Evolutionary conservation across 306 rosid species (phyloP).

Genomic region (Crataegus laevigata): DNA sequence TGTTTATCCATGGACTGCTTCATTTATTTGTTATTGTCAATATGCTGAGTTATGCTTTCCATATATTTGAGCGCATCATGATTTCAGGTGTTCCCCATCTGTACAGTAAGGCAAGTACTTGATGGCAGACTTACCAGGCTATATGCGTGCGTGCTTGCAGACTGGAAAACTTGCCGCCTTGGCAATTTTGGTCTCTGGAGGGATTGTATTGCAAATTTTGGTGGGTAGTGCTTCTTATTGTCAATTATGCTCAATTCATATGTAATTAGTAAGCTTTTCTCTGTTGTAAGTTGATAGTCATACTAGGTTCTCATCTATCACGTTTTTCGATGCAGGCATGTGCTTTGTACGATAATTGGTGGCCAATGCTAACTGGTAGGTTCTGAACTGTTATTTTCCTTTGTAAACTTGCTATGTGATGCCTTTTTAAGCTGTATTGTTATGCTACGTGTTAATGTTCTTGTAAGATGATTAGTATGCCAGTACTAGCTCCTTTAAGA

Average conservation of each 20-base stretch:
- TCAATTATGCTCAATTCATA: background rate
- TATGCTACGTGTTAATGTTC: background rate
- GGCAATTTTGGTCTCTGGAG: constrained; percentile 83
- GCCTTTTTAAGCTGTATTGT: background rate
- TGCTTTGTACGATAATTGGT: constrained; percentile 88
- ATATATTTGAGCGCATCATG: background rate
- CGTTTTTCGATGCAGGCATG: constrained; percentile 64
- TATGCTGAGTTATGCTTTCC: background rate
- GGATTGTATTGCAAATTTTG: constrained; percentile 81
- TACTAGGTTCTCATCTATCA: constrained; percentile 7
- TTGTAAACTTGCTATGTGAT: background rate
- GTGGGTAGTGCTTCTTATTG: constrained; percentile 36
- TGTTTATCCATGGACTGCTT: background rate
- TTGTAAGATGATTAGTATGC: background rate
- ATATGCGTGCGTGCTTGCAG: constrained; percentile 57
- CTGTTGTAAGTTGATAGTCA: background rate
- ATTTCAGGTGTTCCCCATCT: constrained; percentile 37
- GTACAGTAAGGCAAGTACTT: constrained; percentile 39
- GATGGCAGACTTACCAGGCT: constrained; percentile 79
- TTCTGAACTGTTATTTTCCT: background rate
- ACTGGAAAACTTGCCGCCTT: constrained; percentile 64
- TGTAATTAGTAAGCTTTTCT: background rate
- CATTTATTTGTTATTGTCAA: background rate
- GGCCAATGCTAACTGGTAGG: constrained; percentile 96
- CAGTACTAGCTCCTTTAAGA: background rate